Conservation (phyloP, 345 rosid species). For the Erodium maritimum region DNA sequence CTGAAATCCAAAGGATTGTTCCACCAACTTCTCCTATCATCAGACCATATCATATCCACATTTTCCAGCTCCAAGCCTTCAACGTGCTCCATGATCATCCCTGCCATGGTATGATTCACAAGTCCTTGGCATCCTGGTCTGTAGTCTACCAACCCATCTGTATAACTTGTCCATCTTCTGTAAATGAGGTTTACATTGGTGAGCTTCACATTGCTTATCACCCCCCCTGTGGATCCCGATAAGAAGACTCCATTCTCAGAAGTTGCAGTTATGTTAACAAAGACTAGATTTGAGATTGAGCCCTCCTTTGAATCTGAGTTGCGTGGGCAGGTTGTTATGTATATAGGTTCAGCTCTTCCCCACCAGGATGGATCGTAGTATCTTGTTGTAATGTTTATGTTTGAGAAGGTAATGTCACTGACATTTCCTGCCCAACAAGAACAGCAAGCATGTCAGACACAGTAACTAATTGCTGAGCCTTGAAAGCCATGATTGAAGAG, state of each 20-base stretch:
- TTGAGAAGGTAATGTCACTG: conserved; percentile 64
- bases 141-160: conserved; percentile 65
- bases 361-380: conserved; percentile 86
- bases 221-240: conserved; percentile 63
- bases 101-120: conserved; percentile 54
- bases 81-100: conserved; percentile 84
- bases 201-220: conserved; percentile 52
- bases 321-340: conserved; percentile 69
- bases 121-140: conserved; percentile 88
- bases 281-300: conserved; percentile 46
- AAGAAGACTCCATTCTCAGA: conserved; percentile 80
- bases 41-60: conserved; percentile 63
- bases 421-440: conserved; percentile 58
- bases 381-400: conserved; percentile 72
- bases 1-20: conserved; percentile 70
- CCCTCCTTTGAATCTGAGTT: conserved; percentile 35
- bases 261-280: conserved; percentile 51
- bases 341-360: conserved; percentile 97
- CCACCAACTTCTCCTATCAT: conserved; percentile 32
- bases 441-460: neutral
- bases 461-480: neutral
- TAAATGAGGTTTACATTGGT: conserved; percentile 46
- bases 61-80: conserved; percentile 62
- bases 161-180: conserved; percentile 57
- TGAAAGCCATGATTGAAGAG: neutral